phyloP scores from a whole-genome alignment of 345 rosid genomes.

The Bruguiera gymnorhiza region DNA sequence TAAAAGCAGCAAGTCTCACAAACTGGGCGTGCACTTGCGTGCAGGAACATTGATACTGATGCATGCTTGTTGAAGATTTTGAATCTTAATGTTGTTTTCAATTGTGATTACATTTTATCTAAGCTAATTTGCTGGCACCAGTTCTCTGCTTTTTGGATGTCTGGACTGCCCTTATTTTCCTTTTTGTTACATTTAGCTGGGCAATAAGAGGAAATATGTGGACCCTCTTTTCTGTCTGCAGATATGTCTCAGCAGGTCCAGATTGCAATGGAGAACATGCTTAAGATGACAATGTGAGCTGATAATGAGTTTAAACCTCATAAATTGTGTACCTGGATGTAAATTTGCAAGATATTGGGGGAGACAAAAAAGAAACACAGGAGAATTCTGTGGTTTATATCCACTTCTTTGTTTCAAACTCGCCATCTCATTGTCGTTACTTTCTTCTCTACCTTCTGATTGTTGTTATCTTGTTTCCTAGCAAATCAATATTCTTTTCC shows the following conservation, averaged over 20 bases:
- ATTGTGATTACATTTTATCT: no score
- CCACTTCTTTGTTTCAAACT: background rate
- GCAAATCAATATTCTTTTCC: background rate
- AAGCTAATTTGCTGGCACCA: no score
- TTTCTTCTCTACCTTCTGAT: background rate
- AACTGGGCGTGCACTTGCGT: no score
- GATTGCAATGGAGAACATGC: slow-evolving; percentile 72
- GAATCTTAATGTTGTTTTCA: no score
- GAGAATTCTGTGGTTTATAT: background rate
- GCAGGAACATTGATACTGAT: no score
- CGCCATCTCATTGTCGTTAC: background rate
- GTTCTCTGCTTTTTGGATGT: no score
- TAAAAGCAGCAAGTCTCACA: no score
- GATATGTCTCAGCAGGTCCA: slow-evolving; percentile 85
- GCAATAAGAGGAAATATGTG: background rate
- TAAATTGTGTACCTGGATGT: background rate
- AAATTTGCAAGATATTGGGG: background rate
- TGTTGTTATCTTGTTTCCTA: background rate
- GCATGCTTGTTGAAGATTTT: no score
- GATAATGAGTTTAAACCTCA: background rate
- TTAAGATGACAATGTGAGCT: slow-evolving; percentile 76
- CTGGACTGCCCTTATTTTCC: background rate
- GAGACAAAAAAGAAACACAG: background rate
- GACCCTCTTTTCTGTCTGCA: slow-evolving; percentile 21
- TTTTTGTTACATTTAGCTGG: background rate